Evolutionary conservation across 768 basidiomycete genomes (phyloP), one percentile per base, ranked within the genome.

Genomic region (Termitomyces sp.): DNA sequence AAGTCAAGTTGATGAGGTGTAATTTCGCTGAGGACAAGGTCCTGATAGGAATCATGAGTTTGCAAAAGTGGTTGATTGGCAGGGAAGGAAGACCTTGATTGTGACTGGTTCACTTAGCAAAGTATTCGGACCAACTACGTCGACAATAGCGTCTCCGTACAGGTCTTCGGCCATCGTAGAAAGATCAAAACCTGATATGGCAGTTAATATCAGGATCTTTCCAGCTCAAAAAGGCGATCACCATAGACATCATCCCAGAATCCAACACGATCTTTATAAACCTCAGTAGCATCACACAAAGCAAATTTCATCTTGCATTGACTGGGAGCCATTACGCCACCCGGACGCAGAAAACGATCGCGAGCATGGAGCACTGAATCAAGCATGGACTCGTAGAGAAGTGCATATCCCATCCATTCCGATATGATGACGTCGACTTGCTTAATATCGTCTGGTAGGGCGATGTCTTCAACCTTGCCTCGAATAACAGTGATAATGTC

Each of bases 331-430:
- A 98, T 87, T 26, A 97, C 73, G 1, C 95, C 94, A 5, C 71
- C 81, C 0, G 86, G 82, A 48, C 76, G 75, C 33, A 98, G 77
- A 73, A 93, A 98, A 21, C 87, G 80, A 69, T 98, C 94, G 17
- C 96, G 81, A 0, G 96, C 96, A 59, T 76, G 73, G 19, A 99
- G 75, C 17, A 99, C 96, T 1, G 94, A 96, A 70, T 98, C 96
- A 35, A 98, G 81, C 96, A 99, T 98, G 43, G 89, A 91, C 71
- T 99, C 96, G 70, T 98, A 98, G 21, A 98, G 79, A 23, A 93
- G 75, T 1, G 86, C 87, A 65, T 92, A 93, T 15, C 86, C 94
- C 96, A 98, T 98, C 96, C 96, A 98, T 71, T 99, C 96, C 4
- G 93, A 95, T 50, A 98, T 77, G 69, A 99, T 94, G 57, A 99